Conservation (phyloP, 495 filamentous ascomycete species). For the Podospora comata region DNA sequence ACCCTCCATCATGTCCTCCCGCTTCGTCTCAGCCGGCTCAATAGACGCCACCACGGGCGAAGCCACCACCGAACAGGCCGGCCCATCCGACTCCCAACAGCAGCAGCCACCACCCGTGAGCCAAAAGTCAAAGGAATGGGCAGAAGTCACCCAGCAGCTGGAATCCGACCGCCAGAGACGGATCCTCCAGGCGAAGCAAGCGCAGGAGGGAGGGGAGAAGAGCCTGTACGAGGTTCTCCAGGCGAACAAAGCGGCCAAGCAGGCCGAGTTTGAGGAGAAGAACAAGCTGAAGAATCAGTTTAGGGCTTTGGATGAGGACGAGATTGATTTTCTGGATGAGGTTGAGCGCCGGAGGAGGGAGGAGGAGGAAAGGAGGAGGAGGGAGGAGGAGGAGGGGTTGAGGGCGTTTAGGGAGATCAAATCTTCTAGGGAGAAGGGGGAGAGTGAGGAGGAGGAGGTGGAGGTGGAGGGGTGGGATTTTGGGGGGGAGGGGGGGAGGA, state of each 20-base stretch:
- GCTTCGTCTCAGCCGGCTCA: conserved; percentile 86
- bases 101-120: conserved; percentile 9
- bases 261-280: conserved; percentile 93
- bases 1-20: conserved; percentile 58
- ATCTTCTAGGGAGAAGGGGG: conserved; percentile 54
- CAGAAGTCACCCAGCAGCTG: conserved; percentile 69
- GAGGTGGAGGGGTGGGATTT: conserved; percentile 18
- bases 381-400: conserved; percentile 71
- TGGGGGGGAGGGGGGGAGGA: conserved; percentile 8
- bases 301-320: conserved; percentile 86
- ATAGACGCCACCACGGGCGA: conserved; percentile 55
- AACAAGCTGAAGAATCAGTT: conserved; percentile 88
- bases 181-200: conserved; percentile 36
- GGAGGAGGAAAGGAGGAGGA: conserved; percentile 70
- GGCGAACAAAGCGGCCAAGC: conserved; percentile 94
- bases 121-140: conserved; percentile 54
- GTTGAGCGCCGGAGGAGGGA: conserved; percentile 64
- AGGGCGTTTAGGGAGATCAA: conserved; percentile 66
- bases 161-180: conserved; percentile 51
- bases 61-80: neutral
- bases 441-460: conserved; percentile 30
- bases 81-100: neutral
- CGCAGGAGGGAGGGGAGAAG: conserved; percentile 46
- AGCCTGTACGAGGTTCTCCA: conserved; percentile 84
- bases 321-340: conserved; percentile 85